Evolutionary conservation across 2,329 filamentous ascomycete genomes (phyloP).

Genomic region (Cladophialophora exuberans): DNA sequence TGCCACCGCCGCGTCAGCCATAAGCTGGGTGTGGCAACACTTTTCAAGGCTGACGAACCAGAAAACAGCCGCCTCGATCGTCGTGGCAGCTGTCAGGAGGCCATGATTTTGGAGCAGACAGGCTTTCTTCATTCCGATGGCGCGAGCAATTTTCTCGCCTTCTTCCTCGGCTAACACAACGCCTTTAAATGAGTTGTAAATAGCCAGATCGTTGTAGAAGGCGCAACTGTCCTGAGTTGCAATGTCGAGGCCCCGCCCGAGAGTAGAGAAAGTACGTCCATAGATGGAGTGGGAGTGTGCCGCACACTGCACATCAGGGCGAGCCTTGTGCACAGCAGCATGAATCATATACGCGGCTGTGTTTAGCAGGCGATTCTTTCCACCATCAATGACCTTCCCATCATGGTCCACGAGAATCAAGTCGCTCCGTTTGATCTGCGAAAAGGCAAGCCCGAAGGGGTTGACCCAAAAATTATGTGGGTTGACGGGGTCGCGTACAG

Average conservation of each 20-base stretch:
- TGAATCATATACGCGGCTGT: conserved; percentile 51
- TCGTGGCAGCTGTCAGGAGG: conserved; percentile 28
- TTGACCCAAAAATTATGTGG: conserved; percentile 68
- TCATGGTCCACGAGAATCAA: conserved; percentile 66
- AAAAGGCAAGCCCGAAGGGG: conserved; percentile 66
- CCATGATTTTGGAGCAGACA: conserved; percentile 46
- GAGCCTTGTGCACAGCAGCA: conserved; percentile 55
- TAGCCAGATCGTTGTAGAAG: conserved; percentile 41
- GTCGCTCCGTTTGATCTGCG: conserved; percentile 64
- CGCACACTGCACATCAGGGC: conserved; percentile 59
- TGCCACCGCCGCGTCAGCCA: conserved; percentile 59
- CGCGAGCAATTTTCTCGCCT: conserved; percentile 37
- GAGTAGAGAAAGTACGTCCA: conserved; percentile 48
- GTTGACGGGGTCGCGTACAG: conserved; percentile 63
- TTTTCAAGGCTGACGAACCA: conserved; percentile 60
- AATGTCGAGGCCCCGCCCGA: conserved; percentile 49
- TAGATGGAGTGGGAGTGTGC: conserved; percentile 60
- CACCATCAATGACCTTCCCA: conserved; percentile 67
- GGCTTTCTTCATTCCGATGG: conserved; percentile 43
- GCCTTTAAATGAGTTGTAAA: conserved; percentile 34
- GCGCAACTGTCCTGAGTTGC: conserved; percentile 51
- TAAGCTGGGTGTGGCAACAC: conserved; percentile 56
- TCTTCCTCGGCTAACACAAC: background rate
- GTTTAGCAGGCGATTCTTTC: conserved; percentile 51
- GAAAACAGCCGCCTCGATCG: conserved; percentile 53